Base-by-base conservation (phyloP, 805 yeast species). In the Spathaspora passalidarum region DNA sequence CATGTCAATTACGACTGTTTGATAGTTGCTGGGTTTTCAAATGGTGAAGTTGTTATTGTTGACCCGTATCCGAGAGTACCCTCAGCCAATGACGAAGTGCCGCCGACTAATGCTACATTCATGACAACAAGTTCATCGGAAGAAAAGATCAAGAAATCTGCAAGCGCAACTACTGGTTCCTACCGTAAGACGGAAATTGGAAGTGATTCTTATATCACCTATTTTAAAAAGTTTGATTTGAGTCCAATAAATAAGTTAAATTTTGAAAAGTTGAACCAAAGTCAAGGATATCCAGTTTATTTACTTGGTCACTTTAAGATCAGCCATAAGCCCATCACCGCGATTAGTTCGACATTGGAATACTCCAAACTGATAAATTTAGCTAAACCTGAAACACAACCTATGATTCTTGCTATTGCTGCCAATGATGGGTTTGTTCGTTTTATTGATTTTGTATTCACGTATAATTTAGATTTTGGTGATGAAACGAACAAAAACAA, bases 361-460 rank as follows among this genome's bases (percentile, higher is more conserved):
- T 53, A 57, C 38, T 49, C 43, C 8, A 17, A 23, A 2, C 40
- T 42, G 13, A 34, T 36, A 34, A 22, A 40, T 37, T 22, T 37
- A 41, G 10, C 38, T 10, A 35, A n/a, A 25, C 39, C 39, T 10
- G 43, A 52, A 19, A 32, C 43, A 8, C 49, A 43, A 23, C 88
- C 59, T 40, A 60, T 60, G 54, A 56, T 78, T 5, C 43, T 79
- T 6, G 77, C 81, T 0, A 57, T 81, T n/a, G 78, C 85, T 0
- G 68, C 81, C 5, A 86, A 80, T 49, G 89, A 84, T 56, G 94
- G 90, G 2, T 76, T 75, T 49, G 64, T 82, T 20, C 65, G 86
- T 40, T 53, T 86, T 14, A 65, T 86, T 40, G 84, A 84, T 56
- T 58, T 83, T 34, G 51, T 63, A 17, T 58, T 62, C 18, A 65